Evolutionary conservation across 441 rosid genomes (phyloP).

Genomic region (Raphanus hybrid): DNA sequence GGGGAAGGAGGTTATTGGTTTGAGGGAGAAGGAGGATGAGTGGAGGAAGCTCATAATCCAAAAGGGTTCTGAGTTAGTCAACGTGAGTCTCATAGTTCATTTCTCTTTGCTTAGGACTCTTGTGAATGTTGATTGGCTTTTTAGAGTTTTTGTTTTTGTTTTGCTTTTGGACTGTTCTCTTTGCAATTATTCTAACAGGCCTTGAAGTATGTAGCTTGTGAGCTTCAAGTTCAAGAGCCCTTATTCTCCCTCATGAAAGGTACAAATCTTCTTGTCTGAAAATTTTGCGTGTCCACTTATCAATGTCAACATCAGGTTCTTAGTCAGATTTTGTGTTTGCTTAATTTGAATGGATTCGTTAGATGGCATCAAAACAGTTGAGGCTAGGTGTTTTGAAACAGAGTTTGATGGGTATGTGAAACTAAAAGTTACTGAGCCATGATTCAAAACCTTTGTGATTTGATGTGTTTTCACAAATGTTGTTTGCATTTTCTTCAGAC

Average conservation of each 20-base stretch:
- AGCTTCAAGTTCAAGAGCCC: conserved; percentile 70
- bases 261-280: conserved; percentile 24
- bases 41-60: conserved; percentile 50
- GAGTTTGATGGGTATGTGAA: conserved; percentile 53
- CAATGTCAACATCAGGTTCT: conserved; percentile 9
- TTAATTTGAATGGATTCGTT: conserved; percentile 25
- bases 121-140: conserved; percentile 3
- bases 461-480: conserved; percentile 4
- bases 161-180: conserved; percentile 1
- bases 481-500: conserved; percentile 51
- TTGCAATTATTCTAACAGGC: conserved; percentile 41
- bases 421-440: neutral
- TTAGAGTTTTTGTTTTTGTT: neutral
- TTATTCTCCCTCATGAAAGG: conserved; percentile 63
- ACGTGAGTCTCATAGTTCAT: conserved; percentile 39
- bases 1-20: conserved; percentile 41
- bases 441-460: neutral
- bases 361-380: conserved; percentile 75
- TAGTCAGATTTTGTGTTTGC: conserved; percentile 13
- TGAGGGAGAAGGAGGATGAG: conserved; percentile 51
- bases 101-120: neutral
- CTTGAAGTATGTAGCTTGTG: conserved; percentile 45
- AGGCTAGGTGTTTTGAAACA: conserved; percentile 68
- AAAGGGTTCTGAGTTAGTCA: conserved; percentile 50
- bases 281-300: neutral